Evolutionary conservation across 768 basidiomycete species (phyloP).

Genomic region (Kwoniella europaea): DNA sequence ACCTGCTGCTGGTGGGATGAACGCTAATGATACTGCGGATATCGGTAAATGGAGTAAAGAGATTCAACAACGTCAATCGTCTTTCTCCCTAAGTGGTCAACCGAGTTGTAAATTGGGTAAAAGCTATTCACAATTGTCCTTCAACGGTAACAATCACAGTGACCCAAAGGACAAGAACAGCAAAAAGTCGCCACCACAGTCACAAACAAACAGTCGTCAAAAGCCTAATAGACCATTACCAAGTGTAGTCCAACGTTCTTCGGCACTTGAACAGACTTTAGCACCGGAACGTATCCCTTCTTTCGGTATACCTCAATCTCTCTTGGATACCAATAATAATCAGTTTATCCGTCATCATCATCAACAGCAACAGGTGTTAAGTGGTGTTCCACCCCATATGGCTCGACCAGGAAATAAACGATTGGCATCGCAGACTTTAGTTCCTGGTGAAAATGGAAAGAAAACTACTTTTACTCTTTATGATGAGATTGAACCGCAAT

Average conservation of each 20-base stretch:
- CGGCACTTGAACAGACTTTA: slow-evolving; percentile 52
- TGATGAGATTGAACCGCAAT: slow-evolving; percentile 11
- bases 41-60: slow-evolving; percentile 42
- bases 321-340: background rate
- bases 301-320: slow-evolving; percentile 36
- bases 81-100: slow-evolving; percentile 32
- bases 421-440: slow-evolving; percentile 51
- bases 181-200: no score
- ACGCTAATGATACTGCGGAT: slow-evolving; percentile 3
- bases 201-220: background rate
- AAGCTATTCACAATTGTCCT: slow-evolving; percentile 8
- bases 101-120: slow-evolving; percentile 26
- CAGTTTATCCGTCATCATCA: background rate
- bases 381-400: slow-evolving; percentile 18
- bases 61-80: slow-evolving; percentile 42
- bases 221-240: slow-evolving; percentile 37
- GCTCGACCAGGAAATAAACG: slow-evolving; percentile 56
- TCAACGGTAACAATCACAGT: background rate
- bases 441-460: slow-evolving; percentile 29
- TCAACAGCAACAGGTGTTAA: slow-evolving; percentile 16
- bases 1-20: slow-evolving; percentile 7
- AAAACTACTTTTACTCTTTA: slow-evolving; percentile 20
- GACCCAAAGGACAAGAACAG: no score
- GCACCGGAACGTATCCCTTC: slow-evolving; percentile 54
- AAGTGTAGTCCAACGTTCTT: slow-evolving; percentile 38